Evolutionary conservation across 2,329 filamentous ascomycete genomes (phyloP).

Genomic region (Neofusicoccum ribis): DNA sequence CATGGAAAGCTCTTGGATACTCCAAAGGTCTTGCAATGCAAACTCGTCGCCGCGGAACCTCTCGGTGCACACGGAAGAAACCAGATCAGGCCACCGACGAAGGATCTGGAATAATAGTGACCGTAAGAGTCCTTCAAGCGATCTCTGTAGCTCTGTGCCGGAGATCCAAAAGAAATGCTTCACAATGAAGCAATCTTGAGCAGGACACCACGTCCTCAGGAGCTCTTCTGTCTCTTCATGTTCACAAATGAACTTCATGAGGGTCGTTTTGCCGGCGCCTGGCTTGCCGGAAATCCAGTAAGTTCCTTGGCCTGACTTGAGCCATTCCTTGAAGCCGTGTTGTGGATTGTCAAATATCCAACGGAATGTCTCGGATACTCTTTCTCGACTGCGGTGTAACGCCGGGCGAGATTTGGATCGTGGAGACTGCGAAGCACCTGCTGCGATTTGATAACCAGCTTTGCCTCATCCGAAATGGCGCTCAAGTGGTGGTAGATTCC

Average conservation of each 20-base stretch:
- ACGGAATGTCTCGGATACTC: background rate
- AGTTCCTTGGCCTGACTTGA: background rate
- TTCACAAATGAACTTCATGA: constrained; percentile 35
- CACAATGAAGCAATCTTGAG: constrained; percentile 31
- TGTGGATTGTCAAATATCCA: constrained; percentile 9
- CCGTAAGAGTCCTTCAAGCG: constrained; percentile 42
- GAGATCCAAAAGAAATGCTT: constrained; percentile 47
- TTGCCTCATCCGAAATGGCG: background rate
- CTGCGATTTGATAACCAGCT: background rate
- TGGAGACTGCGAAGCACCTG: background rate
- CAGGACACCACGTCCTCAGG: constrained; percentile 38
- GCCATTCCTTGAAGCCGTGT: background rate
- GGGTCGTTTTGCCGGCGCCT: constrained; percentile 49
- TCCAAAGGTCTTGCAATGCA: background rate
- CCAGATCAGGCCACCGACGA: background rate
- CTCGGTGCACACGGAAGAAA: background rate
- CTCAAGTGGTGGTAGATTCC: background rate
- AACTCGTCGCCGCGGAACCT: background rate
- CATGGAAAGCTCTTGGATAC: background rate
- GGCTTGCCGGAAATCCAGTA: constrained; percentile 46
- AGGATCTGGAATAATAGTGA: constrained; percentile 38
- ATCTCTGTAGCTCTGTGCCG: constrained; percentile 43
- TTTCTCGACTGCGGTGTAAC: background rate
- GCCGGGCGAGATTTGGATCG: background rate
- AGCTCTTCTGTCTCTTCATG: constrained; percentile 26